Base-by-base conservation (phyloP, 2,329 filamentous ascomycete species). In the Grosmannia serpens region DNA sequence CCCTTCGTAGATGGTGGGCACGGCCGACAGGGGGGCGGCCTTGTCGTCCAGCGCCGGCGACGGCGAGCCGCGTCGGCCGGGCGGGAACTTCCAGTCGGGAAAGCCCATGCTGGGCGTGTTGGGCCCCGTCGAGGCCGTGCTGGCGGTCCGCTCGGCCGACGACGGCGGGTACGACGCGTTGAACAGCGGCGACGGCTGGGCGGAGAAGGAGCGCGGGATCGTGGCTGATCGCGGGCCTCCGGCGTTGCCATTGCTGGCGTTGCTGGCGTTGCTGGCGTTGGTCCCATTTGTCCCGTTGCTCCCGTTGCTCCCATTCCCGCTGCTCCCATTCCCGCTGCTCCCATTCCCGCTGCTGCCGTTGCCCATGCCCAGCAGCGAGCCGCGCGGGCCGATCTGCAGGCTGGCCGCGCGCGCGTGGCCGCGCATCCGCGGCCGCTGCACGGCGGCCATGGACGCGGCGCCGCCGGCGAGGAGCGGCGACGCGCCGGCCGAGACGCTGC, bases 361-460 rank as follows among this genome's bases (percentile, higher is more conserved):
- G 24, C 71, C 22, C 2, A 15, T 73, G 66, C 17, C 20, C 4
- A 24, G 4, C 68, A 71, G 55, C 67, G 71, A 63, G 67, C 68
- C 62, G 62, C 77, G 77, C 53, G 84, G 76, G 62, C 83, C 69
- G 64, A 92, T 86, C 69, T 95, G 91, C 60, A 95, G 73, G 74
- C 91, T 96, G 27, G 89, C 83, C 44, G 90, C 90, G 56, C 91
- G 81, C 53, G 79, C 83, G 75, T 96, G 91, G 5, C 85, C 82
- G 65, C 83, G 83, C 22, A 67, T 68, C 24, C 82, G 79, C 56
- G 82, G 78, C 49, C 58, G 61, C 4, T 50, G 53, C 2, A 57
- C 55, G 3, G 41, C 13, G 11, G 20, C 27, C 41, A 26, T 9
- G 2, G 51, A 20, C 50, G n/a, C 24, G 6, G 55, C 9, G 1